Conservation (phyloP, 2,329 filamentous ascomycete species). For the Claviceps quebecensis region DNA sequence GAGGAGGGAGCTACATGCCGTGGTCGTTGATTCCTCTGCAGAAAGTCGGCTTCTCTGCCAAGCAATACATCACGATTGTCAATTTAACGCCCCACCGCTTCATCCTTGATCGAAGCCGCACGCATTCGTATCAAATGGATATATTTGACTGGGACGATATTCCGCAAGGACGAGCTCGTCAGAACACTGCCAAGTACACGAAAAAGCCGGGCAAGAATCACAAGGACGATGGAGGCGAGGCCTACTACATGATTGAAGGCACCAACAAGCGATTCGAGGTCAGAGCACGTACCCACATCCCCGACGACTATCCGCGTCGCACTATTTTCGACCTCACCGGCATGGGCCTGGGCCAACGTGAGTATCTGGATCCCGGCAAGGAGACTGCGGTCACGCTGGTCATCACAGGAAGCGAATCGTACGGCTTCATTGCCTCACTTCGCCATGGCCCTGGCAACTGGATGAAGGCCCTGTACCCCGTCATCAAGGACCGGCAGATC, state of each 20-base stretch:
- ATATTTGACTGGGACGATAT: constrained; percentile 19
- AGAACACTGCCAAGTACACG: constrained; percentile 17
- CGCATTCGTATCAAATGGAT: constrained; percentile 19
- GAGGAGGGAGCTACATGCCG: constrained; percentile 5
- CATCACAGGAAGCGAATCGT: constrained; percentile 20
- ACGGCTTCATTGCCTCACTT: constrained; percentile 19
- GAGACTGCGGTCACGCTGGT: constrained; percentile 19
- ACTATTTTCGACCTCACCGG: constrained; percentile 17
- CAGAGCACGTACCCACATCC: constrained; percentile 17
- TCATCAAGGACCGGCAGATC: constrained; percentile 24
- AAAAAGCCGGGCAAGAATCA: constrained; percentile 6
- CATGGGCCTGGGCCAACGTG: constrained; percentile 20
- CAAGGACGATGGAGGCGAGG: constrained; percentile 18
- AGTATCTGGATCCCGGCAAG: constrained; percentile 18
- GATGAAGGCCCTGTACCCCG: constrained; percentile 19
- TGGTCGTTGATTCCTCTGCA: constrained; percentile 4
- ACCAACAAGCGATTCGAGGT: constrained; percentile 18
- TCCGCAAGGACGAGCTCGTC: constrained; percentile 17
- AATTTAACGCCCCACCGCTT: constrained; percentile 21
- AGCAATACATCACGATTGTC: constrained; percentile 20
- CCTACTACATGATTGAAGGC: constrained; percentile 16
- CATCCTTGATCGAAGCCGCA: constrained; percentile 12
- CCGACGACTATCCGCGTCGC: constrained; percentile 12
- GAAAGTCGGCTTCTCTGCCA: constrained; percentile 5
- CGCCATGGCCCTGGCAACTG: constrained; percentile 16